Evolutionary conservation across 768 basidiomycete species (phyloP), one percentile per base, ranked within the genome.

Genomic region (Neoboletus subvelutipes): DNA sequence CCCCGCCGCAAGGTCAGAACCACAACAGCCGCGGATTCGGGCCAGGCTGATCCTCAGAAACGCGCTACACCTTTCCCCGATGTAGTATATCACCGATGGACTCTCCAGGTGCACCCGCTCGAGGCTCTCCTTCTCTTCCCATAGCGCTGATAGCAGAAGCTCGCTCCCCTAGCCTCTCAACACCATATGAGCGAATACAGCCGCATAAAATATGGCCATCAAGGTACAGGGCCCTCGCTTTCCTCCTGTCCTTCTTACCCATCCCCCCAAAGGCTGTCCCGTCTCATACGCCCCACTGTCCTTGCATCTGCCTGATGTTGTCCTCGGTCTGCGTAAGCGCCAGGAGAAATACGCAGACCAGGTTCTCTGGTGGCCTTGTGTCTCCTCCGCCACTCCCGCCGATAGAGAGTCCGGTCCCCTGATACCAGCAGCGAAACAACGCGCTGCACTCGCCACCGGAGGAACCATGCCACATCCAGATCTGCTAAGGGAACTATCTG

Each of bases 141-240:
- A 15, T 33, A 7, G 36, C 37, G 39, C 58, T 58, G 36, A 57
- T 46, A 8, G 24, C 41, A 46, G 15, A 55, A 85, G 78, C 80
- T 88, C 47, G 76, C 78, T 1, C 71, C 66, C 3, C 74, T 92
- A 18, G 87, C 88, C 3, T 90, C 87, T 7, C 88, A 91, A 62
- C 86, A 90, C 71, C 90, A 91, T 62, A 52, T 66, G 54, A 87
- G 85, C 73, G 83, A 86, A 45, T 90, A 92, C 68, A 88, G 81
- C 63, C 78, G 81, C 52, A 69, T 83, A 26, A 90, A 90, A 70
- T 85, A 83, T 56, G 90, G 89, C 6, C 69, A 71, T n/a, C 49
- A 64, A 55, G 76, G 73, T 71, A n/a, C 15, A 8, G 55, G 13
- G 13, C 52, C 17, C 26, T 20, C 36, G 11, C 39, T 33, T 29